These are phyloP conservation scores for Fagus sylvatica DNA, from an alignment of 306 rosid genomes.

Conservation along the genomic window DNA sequence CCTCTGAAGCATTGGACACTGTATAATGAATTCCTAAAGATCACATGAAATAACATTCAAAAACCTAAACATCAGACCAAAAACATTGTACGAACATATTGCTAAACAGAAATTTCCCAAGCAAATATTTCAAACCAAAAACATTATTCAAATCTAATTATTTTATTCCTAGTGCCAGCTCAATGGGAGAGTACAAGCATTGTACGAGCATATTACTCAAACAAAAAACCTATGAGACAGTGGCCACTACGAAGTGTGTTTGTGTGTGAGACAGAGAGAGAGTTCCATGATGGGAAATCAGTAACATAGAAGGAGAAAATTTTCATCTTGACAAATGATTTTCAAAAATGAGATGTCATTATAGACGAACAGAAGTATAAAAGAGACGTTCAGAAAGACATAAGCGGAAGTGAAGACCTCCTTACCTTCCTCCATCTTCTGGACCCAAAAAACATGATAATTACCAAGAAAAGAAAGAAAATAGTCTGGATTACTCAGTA, in stretches of 20 bases:
- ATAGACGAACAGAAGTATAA: not conserved
- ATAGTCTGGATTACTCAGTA: not conserved
- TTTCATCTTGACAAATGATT: not conserved
- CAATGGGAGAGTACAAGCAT: not conserved
- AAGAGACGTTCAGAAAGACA: not conserved
- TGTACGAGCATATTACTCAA: constrained; percentile 2
- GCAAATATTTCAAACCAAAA: not conserved
- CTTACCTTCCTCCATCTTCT: not conserved
- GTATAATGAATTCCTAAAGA: not conserved
- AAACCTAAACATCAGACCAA: not conserved
- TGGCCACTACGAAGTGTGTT: too few relatives aligned
- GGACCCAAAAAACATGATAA: not conserved
- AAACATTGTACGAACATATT: not conserved
- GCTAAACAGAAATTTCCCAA: not conserved
- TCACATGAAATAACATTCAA: constrained; percentile 1
- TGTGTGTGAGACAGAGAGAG: not conserved
- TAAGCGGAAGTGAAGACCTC: not conserved
- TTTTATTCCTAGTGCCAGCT: not conserved
- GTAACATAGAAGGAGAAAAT: not conserved
- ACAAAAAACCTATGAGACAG: not conserved
- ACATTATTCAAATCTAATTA: not conserved
- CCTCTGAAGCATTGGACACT: not conserved
- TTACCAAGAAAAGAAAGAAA: not conserved
- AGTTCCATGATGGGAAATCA: not conserved
- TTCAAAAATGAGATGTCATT: not conserved